Conservation (phyloP, 768 basidiomycete species). For the Porpolomopsis calyptriformis region DNA sequence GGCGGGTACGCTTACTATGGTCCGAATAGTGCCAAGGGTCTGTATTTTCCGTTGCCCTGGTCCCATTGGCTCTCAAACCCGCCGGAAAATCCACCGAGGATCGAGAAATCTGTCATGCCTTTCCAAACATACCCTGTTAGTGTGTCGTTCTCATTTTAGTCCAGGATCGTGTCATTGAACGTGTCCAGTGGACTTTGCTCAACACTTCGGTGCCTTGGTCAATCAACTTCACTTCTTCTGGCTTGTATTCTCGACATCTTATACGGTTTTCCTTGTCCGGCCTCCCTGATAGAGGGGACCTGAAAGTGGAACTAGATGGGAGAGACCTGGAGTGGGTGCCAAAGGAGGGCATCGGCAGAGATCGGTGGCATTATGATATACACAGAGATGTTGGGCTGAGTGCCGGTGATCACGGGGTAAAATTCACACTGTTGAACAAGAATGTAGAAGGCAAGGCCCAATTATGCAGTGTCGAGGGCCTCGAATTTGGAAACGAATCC, state of each 20-base stretch:
- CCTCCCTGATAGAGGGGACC: conserved; percentile 40
- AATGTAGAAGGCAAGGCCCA: conserved; percentile 48
- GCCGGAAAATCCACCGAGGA: conserved; percentile 22
- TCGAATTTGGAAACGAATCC: conserved; percentile 56
- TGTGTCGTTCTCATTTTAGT: neutral
- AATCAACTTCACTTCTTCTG: conserved; percentile 52
- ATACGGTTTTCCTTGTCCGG: conserved; percentile 69
- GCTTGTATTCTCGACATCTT: conserved; percentile 47
- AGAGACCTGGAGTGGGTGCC: conserved; percentile 50
- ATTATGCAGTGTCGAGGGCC: conserved; percentile 63
- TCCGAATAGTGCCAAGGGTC: conserved; percentile 44
- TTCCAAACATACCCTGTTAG: conserved; percentile 53
- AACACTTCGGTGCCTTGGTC: conserved; percentile 51
- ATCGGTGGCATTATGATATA: conserved; percentile 71
- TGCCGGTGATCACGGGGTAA: conserved; percentile 46
- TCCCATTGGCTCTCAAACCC: conserved; percentile 52
- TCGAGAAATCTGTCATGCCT: conserved; percentile 66
- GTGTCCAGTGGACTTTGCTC: conserved; percentile 49
- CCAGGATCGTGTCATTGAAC: neutral
- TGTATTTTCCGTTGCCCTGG: conserved; percentile 45
- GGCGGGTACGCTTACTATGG: conserved; percentile 69
- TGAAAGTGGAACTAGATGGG: conserved; percentile 53
- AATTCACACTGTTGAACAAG: conserved; percentile 43
- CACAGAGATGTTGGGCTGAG: conserved; percentile 28
- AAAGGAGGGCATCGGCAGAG: conserved; percentile 44